These are phyloP conservation scores for Actinomucor elegans DNA, from an alignment of 371 early-diverging fungal species.

Conservation along the genomic window DNA sequence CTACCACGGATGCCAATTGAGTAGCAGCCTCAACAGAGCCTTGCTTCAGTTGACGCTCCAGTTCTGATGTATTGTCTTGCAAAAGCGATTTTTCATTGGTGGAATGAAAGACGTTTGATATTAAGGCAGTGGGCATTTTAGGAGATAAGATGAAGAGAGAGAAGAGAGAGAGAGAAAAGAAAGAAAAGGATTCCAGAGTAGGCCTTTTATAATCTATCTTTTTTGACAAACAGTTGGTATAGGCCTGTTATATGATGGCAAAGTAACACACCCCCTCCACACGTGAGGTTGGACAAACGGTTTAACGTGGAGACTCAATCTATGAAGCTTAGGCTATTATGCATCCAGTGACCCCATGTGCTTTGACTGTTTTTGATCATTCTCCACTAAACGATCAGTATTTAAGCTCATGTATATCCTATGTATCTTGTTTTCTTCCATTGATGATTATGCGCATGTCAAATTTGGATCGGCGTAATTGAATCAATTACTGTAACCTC, in stretches of 20 bases:
- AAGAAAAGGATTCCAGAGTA: neutral
- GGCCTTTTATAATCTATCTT: constrained; percentile 5
- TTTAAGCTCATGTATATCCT: constrained; percentile 1
- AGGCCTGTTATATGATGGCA: constrained; percentile 1
- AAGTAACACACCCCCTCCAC: neutral
- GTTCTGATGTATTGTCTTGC: neutral
- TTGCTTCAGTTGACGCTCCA: constrained; percentile 5
- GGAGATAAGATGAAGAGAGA: neutral
- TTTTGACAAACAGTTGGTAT: constrained; percentile 1
- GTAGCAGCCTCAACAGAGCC: constrained; percentile 9
- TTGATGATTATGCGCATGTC: neutral
- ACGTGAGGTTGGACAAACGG: neutral
- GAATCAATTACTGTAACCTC: neutral
- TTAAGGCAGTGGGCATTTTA: constrained; percentile 13
- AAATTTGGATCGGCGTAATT: neutral
- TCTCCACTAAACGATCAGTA: neutral
- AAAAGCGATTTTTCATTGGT: neutral
- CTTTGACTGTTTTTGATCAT: neutral
- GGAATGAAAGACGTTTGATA: neutral
- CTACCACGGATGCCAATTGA: constrained; percentile 8
- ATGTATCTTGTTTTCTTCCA: neutral
- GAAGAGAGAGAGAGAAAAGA: neutral
- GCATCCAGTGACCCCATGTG: constrained; percentile 18
- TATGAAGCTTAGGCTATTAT: constrained; percentile 5
- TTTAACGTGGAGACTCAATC: constrained; percentile 1